phyloP scores from a whole-genome alignment of 257 asterid genomes.

The Solanum chiquidenum region DNA sequence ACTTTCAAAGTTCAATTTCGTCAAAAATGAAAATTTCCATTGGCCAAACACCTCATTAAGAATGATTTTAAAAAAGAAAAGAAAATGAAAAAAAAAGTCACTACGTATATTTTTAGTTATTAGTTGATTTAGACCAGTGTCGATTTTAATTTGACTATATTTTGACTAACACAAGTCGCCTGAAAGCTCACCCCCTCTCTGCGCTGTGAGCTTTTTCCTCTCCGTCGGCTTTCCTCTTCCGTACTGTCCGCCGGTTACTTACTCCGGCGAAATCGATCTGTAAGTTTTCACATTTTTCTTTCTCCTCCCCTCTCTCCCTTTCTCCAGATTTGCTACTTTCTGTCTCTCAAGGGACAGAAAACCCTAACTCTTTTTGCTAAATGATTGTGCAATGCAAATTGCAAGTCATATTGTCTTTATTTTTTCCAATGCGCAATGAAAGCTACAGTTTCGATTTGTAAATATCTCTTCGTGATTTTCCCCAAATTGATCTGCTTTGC shows the following conservation, averaged over 20 bases:
- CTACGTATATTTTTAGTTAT: background rate
- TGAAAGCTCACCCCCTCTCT: background rate
- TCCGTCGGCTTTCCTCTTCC: background rate
- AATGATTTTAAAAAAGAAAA: no score
- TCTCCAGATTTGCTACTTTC: background rate
- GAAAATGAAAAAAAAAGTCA: background rate
- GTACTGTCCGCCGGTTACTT: background rate
- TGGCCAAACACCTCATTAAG: background rate
- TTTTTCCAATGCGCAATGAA: background rate
- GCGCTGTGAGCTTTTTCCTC: background rate
- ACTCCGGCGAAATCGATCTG: background rate
- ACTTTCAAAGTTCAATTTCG: background rate
- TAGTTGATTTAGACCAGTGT: background rate
- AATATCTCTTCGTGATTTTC: background rate
- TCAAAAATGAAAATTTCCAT: background rate
- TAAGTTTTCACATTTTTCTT: background rate
- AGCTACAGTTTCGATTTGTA: background rate
- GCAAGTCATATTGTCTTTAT: background rate
- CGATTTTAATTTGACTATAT: background rate
- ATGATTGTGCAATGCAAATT: background rate
- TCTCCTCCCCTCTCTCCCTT: background rate
- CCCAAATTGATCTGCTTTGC: background rate
- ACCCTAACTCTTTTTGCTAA: background rate
- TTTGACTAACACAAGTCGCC: background rate
- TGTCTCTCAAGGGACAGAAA: background rate